Evolutionary conservation across 352 stramenopile genomes (phyloP).

Genomic region (Halophytophthora polymorphica): DNA sequence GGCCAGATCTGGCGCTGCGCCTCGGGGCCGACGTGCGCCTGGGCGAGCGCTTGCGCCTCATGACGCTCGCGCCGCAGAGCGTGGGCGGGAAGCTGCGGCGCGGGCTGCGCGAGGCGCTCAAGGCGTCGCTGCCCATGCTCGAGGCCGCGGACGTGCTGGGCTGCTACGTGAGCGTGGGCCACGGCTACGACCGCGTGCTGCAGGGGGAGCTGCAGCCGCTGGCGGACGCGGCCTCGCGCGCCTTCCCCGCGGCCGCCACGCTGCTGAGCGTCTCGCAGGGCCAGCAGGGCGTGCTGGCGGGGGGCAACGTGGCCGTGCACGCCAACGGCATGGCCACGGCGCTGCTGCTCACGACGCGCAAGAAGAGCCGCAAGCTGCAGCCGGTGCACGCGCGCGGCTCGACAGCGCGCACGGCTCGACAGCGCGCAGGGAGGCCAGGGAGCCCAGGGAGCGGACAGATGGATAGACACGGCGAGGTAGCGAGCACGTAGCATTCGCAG

Average conservation of each 20-base stretch:
- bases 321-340: constrained; percentile 79
- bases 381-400: constrained; percentile 50
- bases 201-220: constrained; percentile 58
- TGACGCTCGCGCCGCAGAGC: constrained; percentile 58
- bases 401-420: constrained; percentile 61
- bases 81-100: constrained; percentile 45
- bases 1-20: constrained; percentile 45
- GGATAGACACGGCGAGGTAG: too few relatives aligned
- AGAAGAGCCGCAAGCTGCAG: constrained; percentile 60
- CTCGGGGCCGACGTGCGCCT: constrained; percentile 52
- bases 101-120: constrained; percentile 55
- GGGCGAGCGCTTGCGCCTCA: constrained; percentile 71
- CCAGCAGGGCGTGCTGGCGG: constrained; percentile 67
- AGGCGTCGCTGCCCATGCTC: constrained; percentile 49
- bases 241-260: constrained; percentile 53
- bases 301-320: constrained; percentile 54
- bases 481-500: too few relatives aligned
- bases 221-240: constrained; percentile 45
- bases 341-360: constrained; percentile 78
- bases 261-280: constrained; percentile 61
- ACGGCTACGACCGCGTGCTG: constrained; percentile 71
- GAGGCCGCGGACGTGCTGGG: constrained; percentile 61
- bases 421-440: too few relatives aligned
- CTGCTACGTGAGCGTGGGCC: constrained; percentile 59
- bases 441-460: too few relatives aligned